Evolutionary conservation across 345 rosid species (phyloP).

Genomic region (Ceriops tagal): DNA sequence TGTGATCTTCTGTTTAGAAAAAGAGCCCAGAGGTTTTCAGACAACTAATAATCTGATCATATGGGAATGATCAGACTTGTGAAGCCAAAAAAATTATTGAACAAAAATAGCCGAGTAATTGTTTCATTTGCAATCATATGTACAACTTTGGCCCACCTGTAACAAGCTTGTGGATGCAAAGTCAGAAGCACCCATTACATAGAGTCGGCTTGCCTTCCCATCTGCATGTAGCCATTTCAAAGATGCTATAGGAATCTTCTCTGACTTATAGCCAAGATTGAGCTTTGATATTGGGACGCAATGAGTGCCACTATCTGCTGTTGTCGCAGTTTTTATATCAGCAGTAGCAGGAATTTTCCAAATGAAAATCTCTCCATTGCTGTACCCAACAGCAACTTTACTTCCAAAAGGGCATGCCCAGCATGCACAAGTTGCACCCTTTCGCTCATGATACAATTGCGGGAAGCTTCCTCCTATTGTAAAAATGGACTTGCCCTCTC

Average conservation of each 20-base stretch:
- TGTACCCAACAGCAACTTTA: conserved; percentile 79
- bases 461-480: conserved; percentile 52
- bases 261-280: conserved; percentile 77
- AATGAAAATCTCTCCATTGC: conserved; percentile 67
- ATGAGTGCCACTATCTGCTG: conserved; percentile 39
- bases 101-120: background rate
- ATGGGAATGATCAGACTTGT: background rate
- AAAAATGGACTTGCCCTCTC: conserved; percentile 56
- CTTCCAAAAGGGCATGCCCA: conserved; percentile 88
- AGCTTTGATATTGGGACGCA: conserved; percentile 55
- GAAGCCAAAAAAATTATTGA: background rate
- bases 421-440: conserved; percentile 75
- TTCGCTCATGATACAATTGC: conserved; percentile 54
- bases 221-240: conserved; percentile 68
- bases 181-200: conserved; percentile 55
- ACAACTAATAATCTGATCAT: no score
- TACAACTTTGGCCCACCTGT: conserved; percentile 43
- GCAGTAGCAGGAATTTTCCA: conserved; percentile 53
- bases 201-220: conserved; percentile 72
- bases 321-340: conserved; percentile 35
- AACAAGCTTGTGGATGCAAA: conserved; percentile 45
- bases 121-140: background rate
- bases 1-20: background rate
- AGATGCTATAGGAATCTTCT: conserved; percentile 62
- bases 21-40: background rate